phyloP scores from a whole-genome alignment of 2,329 filamentous ascomycete species.

The Aspergillus udagawae region DNA sequence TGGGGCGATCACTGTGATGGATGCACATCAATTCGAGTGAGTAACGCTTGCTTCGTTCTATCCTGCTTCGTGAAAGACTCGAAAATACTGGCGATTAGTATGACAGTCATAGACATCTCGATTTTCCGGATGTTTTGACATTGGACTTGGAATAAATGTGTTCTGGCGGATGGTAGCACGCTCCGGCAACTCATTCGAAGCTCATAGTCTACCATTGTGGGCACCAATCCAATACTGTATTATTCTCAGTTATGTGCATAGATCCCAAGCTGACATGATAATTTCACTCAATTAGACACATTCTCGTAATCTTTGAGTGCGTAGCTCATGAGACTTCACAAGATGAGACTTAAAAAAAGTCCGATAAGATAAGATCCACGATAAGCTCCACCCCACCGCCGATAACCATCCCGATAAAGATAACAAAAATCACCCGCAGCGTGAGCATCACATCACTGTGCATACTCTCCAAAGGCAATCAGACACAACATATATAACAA shows the following conservation, averaged over 20 bases:
- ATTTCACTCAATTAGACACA: background rate
- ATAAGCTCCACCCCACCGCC: background rate
- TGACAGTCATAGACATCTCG: background rate
- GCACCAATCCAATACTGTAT: too few species aligned
- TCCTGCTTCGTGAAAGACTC: background rate
- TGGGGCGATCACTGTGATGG: slow-evolving; percentile 2
- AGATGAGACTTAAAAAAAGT: background rate
- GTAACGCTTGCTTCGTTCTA: background rate
- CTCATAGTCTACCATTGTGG: background rate
- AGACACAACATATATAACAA: slow-evolving; percentile 1
- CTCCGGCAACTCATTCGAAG: too few species aligned
- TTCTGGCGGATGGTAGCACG: background rate
- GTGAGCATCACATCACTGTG: background rate
- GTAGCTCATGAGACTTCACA: too few species aligned
- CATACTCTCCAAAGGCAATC: background rate
- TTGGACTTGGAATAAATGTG: background rate
- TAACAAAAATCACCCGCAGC: background rate
- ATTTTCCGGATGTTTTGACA: background rate
- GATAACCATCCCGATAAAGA: background rate
- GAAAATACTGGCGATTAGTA: background rate
- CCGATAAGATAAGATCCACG: background rate
- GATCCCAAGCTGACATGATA: background rate
- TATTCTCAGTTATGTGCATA: background rate
- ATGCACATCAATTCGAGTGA: background rate
- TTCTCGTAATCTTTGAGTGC: background rate